A percentile compares a stretch with the other conserved stretches of the same genome.
phyloP scores from a whole-genome alignment of 2,329 filamentous ascomycete species.

The Xylariales sp. region DNA sequence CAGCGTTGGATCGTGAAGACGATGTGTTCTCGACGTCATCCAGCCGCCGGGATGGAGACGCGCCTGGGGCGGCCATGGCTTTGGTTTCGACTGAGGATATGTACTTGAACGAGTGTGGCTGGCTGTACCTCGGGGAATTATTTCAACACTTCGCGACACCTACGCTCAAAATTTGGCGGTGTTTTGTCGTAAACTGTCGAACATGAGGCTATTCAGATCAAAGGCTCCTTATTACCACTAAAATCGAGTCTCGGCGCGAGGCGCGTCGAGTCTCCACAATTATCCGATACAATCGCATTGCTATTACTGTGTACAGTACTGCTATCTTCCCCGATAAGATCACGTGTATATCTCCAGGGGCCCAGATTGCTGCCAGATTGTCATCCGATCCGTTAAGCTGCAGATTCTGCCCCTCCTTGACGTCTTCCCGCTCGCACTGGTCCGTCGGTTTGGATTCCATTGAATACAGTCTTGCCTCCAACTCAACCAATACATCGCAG shows the following conservation, averaged over 20 bases:
- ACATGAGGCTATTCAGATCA: conserved; percentile 7
- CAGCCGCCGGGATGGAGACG: background rate
- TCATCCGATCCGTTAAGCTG: background rate
- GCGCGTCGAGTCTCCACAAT: background rate
- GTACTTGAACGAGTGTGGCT: background rate
- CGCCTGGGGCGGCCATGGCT: conserved; percentile 5
- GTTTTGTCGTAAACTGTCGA: background rate
- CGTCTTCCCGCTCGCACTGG: background rate
- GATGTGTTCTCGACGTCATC: background rate
- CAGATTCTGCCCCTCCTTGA: conserved; percentile 2
- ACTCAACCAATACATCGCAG: background rate
- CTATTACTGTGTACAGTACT: background rate
- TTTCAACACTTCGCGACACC: background rate
- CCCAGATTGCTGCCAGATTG: too few relatives aligned
- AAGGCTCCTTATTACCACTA: background rate
- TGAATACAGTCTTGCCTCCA: background rate
- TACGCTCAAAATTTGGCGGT: background rate
- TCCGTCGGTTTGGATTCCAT: background rate
- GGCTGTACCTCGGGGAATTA: background rate
- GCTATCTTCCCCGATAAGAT: background rate
- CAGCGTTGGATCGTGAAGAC: conserved; percentile 9
- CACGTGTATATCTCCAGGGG: background rate
- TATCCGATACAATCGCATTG: background rate
- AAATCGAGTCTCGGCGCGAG: background rate
- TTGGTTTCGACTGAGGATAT: too few relatives aligned